phyloP scores from a whole-genome alignment of 148 eudicot species.

The Amaranthus cruentus region DNA sequence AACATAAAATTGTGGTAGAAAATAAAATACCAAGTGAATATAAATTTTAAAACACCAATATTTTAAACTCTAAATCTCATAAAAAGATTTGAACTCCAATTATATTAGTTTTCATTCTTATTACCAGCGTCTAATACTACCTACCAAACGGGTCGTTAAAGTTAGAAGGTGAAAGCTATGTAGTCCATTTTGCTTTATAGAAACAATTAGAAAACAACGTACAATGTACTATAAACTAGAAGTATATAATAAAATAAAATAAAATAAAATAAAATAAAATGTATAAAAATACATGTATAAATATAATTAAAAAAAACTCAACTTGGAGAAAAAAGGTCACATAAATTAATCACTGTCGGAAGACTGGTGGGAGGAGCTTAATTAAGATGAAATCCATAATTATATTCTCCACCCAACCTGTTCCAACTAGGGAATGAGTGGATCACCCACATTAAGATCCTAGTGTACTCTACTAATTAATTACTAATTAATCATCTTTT shows the following conservation, averaged over 20 bases:
- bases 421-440: slow-evolving; percentile 15
- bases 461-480: neutral
- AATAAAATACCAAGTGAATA: no score
- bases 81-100: no score
- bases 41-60: no score
- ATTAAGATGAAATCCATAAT: slow-evolving; percentile 14
- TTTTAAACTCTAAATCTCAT: no score
- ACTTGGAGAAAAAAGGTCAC: neutral
- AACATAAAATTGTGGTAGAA: no score
- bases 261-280: neutral
- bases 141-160: no score
- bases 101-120: no score
- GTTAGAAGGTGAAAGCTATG: no score
- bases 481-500: neutral
- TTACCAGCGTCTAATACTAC: no score
- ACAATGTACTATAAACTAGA: no score
- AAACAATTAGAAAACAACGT: no score
- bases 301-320: neutral
- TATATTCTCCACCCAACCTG: slow-evolving; percentile 16
- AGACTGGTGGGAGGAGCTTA: slow-evolving; percentile 12
- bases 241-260: neutral
- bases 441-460: slow-evolving; percentile 16
- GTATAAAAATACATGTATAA: neutral
- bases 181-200: no score
- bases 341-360: slow-evolving; percentile 21